Percentiles rank a stretch among this genome's conserved stretches.
Evolutionary conservation across 2,329 filamentous ascomycete genomes (phyloP).

Genomic region (Botryosphaeria agaves): DNA sequence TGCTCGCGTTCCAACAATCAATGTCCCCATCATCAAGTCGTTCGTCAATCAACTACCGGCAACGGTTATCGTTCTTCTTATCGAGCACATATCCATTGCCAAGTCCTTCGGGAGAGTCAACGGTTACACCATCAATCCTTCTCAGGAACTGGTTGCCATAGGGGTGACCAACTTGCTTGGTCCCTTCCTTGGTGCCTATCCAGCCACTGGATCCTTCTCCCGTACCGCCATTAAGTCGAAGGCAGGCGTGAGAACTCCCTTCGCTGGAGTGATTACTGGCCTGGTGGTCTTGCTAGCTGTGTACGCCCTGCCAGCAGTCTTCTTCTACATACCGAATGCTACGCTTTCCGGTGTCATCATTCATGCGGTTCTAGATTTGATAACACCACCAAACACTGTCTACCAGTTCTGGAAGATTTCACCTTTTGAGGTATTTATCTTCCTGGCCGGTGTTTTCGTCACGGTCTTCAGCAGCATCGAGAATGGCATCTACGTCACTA

Average conservation of each 20-base stretch:
- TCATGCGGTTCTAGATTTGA: conserved; percentile 82
- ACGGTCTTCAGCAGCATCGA: conserved; percentile 83
- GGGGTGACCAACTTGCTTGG: conserved; percentile 80
- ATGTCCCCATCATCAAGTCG: conserved; percentile 44
- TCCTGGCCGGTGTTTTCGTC: conserved; percentile 81
- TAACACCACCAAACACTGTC: conserved; percentile 77
- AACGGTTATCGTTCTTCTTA: conserved; percentile 81
- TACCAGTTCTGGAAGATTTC: conserved; percentile 94
- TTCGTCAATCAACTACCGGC: conserved; percentile 64
- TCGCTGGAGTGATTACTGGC: conserved; percentile 79
- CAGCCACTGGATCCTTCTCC: conserved; percentile 88
- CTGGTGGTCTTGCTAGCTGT: conserved; percentile 75
- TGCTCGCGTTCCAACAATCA: conserved; percentile 54
- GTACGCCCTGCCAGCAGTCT: conserved; percentile 73
- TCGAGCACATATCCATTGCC: conserved; percentile 92
- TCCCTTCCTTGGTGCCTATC: conserved; percentile 82
- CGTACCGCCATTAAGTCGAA: conserved; percentile 96
- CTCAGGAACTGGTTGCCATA: conserved; percentile 89
- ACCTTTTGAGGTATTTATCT: conserved; percentile 78
- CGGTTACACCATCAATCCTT: conserved; percentile 90
- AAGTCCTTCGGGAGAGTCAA: conserved; percentile 94
- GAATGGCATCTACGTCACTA: conserved; percentile 78
- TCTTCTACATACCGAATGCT: conserved; percentile 82
- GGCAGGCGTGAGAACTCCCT: conserved; percentile 79
- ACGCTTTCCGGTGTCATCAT: conserved; percentile 80